These are phyloP conservation scores for Quercus aquifolioides DNA, from an alignment of 306 rosid species.

Conservation along the genomic window DNA sequence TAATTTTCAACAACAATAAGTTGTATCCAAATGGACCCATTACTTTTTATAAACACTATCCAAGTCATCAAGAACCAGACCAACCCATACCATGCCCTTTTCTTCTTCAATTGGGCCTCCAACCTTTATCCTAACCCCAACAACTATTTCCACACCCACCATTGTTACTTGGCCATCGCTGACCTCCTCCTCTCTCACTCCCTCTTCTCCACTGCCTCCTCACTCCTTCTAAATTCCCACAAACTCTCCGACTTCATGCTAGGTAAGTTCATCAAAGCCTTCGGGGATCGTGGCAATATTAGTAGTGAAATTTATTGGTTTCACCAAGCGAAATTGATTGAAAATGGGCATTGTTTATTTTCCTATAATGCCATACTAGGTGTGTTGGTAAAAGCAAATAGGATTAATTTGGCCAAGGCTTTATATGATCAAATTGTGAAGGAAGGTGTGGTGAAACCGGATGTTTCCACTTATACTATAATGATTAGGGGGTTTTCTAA, in stretches of 20 bases:
- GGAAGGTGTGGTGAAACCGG: slow-evolving; percentile 29
- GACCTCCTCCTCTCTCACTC: slow-evolving; percentile 42
- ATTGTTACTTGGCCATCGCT: too few species aligned
- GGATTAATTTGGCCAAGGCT: slow-evolving; percentile 33
- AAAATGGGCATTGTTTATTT: slow-evolving; percentile 25
- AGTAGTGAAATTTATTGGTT: slow-evolving; percentile 54
- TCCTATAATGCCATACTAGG: slow-evolving; percentile 44
- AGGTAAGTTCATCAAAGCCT: slow-evolving; percentile 37
- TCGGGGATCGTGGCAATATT: slow-evolving; percentile 33
- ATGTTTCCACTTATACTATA: slow-evolving; percentile 41
- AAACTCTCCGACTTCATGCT: slow-evolving; percentile 31
- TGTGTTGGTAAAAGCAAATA: slow-evolving; percentile 44
- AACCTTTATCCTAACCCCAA: too few species aligned
- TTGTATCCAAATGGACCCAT: too few species aligned
- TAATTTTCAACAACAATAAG: too few species aligned
- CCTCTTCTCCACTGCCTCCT: slow-evolving; percentile 42
- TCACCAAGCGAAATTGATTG: slow-evolving; percentile 31
- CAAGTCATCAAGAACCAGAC: too few species aligned
- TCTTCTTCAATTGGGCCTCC: too few species aligned
- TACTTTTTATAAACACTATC: too few species aligned
- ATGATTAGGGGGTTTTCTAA: slow-evolving; percentile 50
- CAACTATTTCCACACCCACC: too few species aligned
- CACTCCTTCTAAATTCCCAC: slow-evolving; percentile 34
- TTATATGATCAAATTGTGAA: slow-evolving; percentile 36
- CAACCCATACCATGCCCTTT: too few species aligned